Evolutionary conservation across 192 early-diverging fungal species (phyloP).

Genomic region (Coemansia sp.): DNA sequence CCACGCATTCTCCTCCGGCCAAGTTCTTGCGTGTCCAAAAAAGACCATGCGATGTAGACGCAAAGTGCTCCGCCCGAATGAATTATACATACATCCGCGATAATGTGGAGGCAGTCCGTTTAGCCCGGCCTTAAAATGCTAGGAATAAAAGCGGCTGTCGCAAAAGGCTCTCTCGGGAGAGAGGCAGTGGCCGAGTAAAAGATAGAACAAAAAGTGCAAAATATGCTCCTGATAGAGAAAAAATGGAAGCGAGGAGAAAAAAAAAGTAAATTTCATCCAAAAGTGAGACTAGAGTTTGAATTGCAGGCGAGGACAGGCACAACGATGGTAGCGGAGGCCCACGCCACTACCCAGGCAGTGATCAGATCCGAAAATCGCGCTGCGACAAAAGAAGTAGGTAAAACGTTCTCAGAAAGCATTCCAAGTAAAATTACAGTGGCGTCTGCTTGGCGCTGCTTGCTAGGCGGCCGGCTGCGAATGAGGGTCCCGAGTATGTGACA

Average conservation of each 20-base stretch:
- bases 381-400: not conserved
- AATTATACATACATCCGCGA: slow-evolving; percentile 4
- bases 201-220: not conserved
- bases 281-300: not conserved
- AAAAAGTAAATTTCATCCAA: not conserved
- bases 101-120: slow-evolving; percentile 2
- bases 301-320: too few species aligned
- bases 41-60: not conserved
- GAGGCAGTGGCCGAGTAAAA: not conserved
- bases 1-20: not conserved
- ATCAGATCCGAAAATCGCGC: slow-evolving; percentile 1
- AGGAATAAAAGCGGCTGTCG: not conserved
- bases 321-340: too few species aligned
- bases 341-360: not conserved
- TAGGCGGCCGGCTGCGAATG: not conserved
- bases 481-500: not conserved
- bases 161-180: not conserved
- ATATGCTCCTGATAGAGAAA: not conserved
- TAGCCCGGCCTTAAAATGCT: not conserved
- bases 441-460: not conserved
- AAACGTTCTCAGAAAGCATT: not conserved
- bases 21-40: not conserved
- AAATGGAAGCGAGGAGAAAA: not conserved
- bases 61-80: not conserved
- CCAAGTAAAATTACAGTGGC: not conserved